Conservation (phyloP, 441 rosid species). For the Flueggea neowawraea region DNA sequence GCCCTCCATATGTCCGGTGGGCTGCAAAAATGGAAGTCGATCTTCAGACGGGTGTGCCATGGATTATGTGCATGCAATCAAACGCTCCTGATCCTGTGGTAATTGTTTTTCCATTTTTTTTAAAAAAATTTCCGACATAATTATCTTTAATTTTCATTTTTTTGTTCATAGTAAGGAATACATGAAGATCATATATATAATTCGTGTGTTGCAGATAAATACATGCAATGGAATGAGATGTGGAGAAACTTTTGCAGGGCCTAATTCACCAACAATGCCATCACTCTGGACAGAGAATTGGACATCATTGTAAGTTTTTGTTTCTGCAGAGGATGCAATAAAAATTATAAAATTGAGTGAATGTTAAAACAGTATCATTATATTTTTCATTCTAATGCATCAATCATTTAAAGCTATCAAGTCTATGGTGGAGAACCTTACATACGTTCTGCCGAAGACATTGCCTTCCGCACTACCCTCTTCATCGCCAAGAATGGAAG, state of each 20-base stretch:
- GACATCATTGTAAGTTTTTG: conserved; percentile 71
- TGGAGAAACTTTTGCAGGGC: conserved; percentile 76
- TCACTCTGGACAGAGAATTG: conserved; percentile 93
- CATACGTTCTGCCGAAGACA: conserved; percentile 64
- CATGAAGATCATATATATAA: not conserved
- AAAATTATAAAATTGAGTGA: no score
- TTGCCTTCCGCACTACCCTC: conserved; percentile 72
- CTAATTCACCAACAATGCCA: conserved; percentile 78
- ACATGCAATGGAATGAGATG: conserved; percentile 84
- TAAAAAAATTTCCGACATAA: not conserved
- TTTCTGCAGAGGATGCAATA: not conserved
- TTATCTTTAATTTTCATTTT: not conserved
- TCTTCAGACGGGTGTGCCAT: conserved; percentile 81
- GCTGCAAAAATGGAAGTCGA: conserved; percentile 73
- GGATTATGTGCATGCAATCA: conserved; percentile 92
- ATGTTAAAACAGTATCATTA: no score
- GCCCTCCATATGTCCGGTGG: conserved; percentile 64
- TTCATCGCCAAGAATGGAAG: conserved; percentile 81
- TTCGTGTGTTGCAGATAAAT: conserved; percentile 46
- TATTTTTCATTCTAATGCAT: not conserved
- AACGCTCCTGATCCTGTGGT: conserved; percentile 92
- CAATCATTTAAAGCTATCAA: conserved; percentile 44
- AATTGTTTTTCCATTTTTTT: conserved; percentile 4
- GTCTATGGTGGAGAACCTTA: conserved; percentile 55
- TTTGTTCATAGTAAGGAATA: not conserved